Base-by-base conservation (phyloP, 768 basidiomycete species). In the Zangia roseola region DNA sequence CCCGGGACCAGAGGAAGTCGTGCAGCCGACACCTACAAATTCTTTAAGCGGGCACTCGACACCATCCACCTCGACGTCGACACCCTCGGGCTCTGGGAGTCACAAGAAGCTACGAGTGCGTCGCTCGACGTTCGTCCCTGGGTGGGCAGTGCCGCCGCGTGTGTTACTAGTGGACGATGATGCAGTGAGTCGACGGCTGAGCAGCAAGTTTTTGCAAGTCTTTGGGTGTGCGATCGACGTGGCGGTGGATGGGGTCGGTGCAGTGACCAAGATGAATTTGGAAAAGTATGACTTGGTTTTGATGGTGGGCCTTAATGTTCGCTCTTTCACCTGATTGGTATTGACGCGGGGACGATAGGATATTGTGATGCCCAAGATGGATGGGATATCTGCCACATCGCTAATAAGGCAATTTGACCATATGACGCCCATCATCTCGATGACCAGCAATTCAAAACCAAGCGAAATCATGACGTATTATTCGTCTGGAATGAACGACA, bases 111-210 rank as follows among this genome's bases (percentile, higher is more conserved):
- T 90, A 24, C 78, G 86, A 5, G 84, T 90, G 25, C 74, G 91
- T 9, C 70, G 88, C 38, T 83, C 86, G 51, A 86, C 88, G 46
- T 91, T 87, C 57, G 88, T 92, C 0, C 91, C 91, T 0, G 89
- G 86, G 2, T 94, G 92, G 92, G 87, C 90, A 0, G 88, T 93
- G 0, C 88, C 92, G 0, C 95, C 95, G 5, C 74, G 89, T 0
- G 94, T 98, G 47, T 68, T 97, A 43, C 78, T 98, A 8, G 95
- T 98, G 10, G 95, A 98, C 67, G 95, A 98, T 68, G 95, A 98
- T 61, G 86, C 86, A 5, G 93, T 98, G 23, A 93, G 87, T 65
- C 71, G 94, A 49, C 86, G 85, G 63, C 70, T 98, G 49, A 86
- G 88, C 54, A 88, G 83, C 75, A 97, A 94, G 72, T 95, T 97